Percentiles rank a stretch among this genome's conserved stretches.
These are phyloP conservation scores for Kwoniella sp. DNA, from an alignment of 768 basidiomycete species.

Conservation along the genomic window DNA sequence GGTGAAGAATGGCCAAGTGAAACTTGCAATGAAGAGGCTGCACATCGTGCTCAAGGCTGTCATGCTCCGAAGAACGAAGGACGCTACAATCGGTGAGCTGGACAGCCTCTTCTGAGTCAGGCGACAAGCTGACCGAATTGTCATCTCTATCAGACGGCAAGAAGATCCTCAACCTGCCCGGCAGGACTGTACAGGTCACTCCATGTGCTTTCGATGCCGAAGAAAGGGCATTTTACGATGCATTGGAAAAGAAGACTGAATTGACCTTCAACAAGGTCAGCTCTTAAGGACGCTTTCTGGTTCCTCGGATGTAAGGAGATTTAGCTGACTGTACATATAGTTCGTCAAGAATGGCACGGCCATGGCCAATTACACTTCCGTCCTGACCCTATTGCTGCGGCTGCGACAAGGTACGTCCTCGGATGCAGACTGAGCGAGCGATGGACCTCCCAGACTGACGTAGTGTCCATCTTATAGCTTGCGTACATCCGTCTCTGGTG, in stretches of 20 bases:
- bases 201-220: constrained; percentile 74
- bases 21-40: constrained; percentile 75
- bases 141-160: constrained; percentile 69
- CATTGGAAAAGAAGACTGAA: constrained; percentile 65
- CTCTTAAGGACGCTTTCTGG: neutral
- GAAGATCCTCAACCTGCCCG: constrained; percentile 77
- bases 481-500: constrained; percentile 83
- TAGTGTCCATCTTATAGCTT: constrained; percentile 62
- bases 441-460: too few relatives aligned
- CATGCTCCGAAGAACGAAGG: constrained; percentile 87
- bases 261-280: constrained; percentile 64
- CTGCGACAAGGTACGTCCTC: constrained; percentile 80
- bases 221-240: constrained; percentile 78
- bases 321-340: constrained; percentile 24
- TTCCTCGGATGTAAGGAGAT: neutral
- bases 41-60: constrained; percentile 81
- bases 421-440: too few relatives aligned
- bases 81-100: constrained; percentile 50
- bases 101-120: constrained; percentile 56
- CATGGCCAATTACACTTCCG: constrained; percentile 56
- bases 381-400: constrained; percentile 63
- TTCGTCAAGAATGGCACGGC: constrained; percentile 51
- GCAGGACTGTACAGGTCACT: constrained; percentile 69
- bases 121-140: constrained; percentile 18
- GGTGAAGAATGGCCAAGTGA: constrained; percentile 68